phyloP scores from a whole-genome alignment of 345 rosid genomes.

The Linum trigynum region DNA sequence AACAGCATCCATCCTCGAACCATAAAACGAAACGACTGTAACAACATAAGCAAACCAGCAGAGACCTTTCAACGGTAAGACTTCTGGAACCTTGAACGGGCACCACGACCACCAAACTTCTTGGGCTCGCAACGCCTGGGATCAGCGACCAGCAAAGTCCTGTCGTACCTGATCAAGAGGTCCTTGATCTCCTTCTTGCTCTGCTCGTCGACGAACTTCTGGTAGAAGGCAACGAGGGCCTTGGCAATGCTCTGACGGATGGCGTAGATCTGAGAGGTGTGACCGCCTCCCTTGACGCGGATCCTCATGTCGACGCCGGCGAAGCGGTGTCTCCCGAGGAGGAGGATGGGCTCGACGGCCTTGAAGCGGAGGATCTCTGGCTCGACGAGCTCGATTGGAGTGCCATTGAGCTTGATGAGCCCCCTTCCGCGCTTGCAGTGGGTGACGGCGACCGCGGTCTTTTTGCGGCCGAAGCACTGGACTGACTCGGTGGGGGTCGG shows the following conservation, averaged over 20 bases:
- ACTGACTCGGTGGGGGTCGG: neutral
- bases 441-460: neutral
- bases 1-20: neutral
- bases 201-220: neutral
- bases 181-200: constrained; percentile 1
- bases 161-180: neutral
- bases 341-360: neutral
- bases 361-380: neutral
- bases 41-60: neutral
- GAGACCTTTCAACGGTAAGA: neutral
- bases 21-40: neutral
- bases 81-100: neutral
- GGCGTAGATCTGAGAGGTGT: neutral
- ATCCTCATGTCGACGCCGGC: neutral
- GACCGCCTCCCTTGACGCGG: neutral
- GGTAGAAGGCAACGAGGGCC: neutral
- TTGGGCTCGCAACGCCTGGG: neutral
- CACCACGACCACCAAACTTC: neutral
- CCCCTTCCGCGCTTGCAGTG: neutral
- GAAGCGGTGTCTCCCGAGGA: neutral
- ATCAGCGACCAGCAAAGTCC: neutral
- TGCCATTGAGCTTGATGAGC: neutral
- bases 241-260: neutral
- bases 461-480: neutral
- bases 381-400: neutral